phyloP scores from a whole-genome alignment of 1,284 basidiomycete species.

The Bjerkandera adusta region DNA sequence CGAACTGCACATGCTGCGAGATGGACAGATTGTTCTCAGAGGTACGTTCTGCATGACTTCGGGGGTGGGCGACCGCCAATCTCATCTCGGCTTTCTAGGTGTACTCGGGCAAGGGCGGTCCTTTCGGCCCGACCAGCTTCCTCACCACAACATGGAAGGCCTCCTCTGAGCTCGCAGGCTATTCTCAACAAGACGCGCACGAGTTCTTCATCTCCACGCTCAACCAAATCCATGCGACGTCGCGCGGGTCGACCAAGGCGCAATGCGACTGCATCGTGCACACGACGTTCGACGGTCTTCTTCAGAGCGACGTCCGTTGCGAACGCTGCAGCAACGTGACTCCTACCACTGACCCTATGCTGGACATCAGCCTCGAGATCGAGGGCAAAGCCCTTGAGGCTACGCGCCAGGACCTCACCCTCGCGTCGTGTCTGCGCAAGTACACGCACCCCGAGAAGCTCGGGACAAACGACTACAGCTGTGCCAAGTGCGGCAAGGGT shows the following conservation, averaged over 20 bases:
- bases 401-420: constrained; percentile 50
- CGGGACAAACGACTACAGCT: constrained; percentile 70
- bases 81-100: constrained; percentile 43
- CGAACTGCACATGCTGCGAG: constrained; percentile 90
- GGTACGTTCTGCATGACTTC: constrained; percentile 43
- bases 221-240: constrained; percentile 83
- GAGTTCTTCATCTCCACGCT: constrained; percentile 85
- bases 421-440: constrained; percentile 72
- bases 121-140: constrained; percentile 85
- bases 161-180: constrained; percentile 81
- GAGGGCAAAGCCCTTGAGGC: constrained; percentile 50
- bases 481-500: constrained; percentile 68
- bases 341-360: constrained; percentile 83
- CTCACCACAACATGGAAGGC: constrained; percentile 87
- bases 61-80: too few relatives aligned
- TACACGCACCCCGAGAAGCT: constrained; percentile 76
- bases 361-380: constrained; percentile 91
- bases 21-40: constrained; percentile 92
- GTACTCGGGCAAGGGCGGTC: constrained; percentile 64
- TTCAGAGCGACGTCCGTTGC: constrained; percentile 91
- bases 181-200: constrained; percentile 94
- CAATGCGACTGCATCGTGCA: constrained; percentile 93
- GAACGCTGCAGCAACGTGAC: constrained; percentile 76
- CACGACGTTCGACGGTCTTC: constrained; percentile 83
- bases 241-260: constrained; percentile 66